phyloP scores from a whole-genome alignment of 1,284 basidiomycete species.

The Trametes versicolor region DNA sequence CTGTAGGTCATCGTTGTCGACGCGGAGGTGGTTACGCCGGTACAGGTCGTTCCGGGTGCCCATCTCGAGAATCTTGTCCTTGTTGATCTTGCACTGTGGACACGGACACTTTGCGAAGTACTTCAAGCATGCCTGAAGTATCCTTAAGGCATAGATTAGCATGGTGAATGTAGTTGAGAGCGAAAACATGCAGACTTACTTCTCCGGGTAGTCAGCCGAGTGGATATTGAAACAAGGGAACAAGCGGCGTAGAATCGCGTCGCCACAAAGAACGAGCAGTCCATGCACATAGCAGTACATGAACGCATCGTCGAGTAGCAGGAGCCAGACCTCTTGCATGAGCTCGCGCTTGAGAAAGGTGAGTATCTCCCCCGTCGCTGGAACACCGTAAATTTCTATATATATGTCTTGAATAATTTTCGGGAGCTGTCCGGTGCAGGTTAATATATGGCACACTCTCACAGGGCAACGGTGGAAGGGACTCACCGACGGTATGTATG shows the following conservation, averaged over 20 bases:
- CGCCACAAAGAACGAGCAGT: slow-evolving; percentile 38
- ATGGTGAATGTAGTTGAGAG: background rate
- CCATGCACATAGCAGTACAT: slow-evolving; percentile 41
- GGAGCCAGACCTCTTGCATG: slow-evolving; percentile 36
- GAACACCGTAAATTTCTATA: no score
- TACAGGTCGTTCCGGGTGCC: background rate
- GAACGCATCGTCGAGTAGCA: slow-evolving; percentile 41
- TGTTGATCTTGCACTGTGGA: background rate
- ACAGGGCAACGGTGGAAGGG: no score
- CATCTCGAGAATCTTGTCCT: background rate
- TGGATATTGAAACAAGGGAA: slow-evolving; percentile 36
- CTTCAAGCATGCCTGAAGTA: background rate
- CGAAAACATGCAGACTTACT: slow-evolving; percentile 19
- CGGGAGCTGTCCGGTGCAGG: no score
- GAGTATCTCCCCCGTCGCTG: slow-evolving; percentile 19
- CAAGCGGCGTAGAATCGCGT: slow-evolving; percentile 29
- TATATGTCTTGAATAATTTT: no score
- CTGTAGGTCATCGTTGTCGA: background rate
- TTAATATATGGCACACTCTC: no score
- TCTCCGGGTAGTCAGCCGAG: slow-evolving; percentile 47
- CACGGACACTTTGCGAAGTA: background rate
- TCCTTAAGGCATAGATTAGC: background rate
- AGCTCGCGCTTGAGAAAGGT: slow-evolving; percentile 40
- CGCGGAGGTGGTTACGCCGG: background rate
- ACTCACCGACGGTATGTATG: slow-evolving; percentile 44